Evolutionary conservation across 2,329 filamentous ascomycete genomes (phyloP), one percentile per base, ranked within the genome.

Genomic region (Stagonosporopsis rhizophila): DNA sequence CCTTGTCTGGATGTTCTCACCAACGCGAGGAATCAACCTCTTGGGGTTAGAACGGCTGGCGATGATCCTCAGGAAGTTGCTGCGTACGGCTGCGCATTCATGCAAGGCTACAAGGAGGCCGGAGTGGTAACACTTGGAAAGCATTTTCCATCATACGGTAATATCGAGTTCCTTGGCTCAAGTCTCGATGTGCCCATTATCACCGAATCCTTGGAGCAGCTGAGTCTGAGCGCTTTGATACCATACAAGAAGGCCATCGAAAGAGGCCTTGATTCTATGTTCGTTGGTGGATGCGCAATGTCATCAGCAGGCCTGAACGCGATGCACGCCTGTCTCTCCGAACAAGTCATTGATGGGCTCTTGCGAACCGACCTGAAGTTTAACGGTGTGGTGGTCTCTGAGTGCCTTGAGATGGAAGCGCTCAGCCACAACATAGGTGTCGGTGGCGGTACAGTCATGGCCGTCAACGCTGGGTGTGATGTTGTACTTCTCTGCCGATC

Each of bases 11-110:
- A 99, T 76, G 94, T 98, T 4, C 81, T 98, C 54, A 97, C 92
- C 45, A 97, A 98, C 76, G 91, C 92, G 44, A 87, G 92, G 38
- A 95, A 94, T 72, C 93, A 97, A 72, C 92, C 92, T 1, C 79
- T 98, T 5, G 93, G 94, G 7, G 94, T 97, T 6, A 86, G 95
- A 54, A 93, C 94, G 30, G 90, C 89, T 17, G 91, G 94, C 5
- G 95, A 98, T 70, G 92, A 99, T 66, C 93, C 95, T 1, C 92
- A 96, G 68, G 92, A 98, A 78, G 94, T 96, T 1, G 96, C 93
- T 0, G 89, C 92, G 56, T 98, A 94, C 77, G 92, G 91, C 44
- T 91, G 96, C 42, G 91, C 93, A 22, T 92, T 90, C 56, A 90
- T 98, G 79, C 93, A 90, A 72, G 95, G 95, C 39, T 96, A 96